Evolutionary conservation across 139 green algal genomes (phyloP), one percentile per base, ranked within the genome.

Genomic region (Diplosphaera chodatii): DNA sequence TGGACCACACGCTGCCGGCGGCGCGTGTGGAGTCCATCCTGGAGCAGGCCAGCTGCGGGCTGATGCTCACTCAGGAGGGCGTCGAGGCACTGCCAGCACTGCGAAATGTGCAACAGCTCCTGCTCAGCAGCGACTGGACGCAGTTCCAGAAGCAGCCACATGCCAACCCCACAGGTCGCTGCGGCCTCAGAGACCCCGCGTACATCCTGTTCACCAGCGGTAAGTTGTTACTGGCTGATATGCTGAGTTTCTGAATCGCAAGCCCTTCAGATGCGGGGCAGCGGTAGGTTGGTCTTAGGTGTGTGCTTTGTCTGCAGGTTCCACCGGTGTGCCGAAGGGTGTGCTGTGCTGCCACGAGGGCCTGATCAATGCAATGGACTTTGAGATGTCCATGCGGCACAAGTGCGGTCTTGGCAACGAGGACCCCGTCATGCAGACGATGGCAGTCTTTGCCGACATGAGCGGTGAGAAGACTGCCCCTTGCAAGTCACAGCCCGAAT

Each of bases 161-260:
- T 13, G 13, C 10, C 37, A 48, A 13, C 37, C 37, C 37, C 10
- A 13, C 37, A 13, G 37, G 10, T 13, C 10, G 37, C 37, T 48
- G 37, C 37, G 13, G 37, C 37, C 37, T 48, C 10, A 13, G 10
- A 13, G 37, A 80, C 55, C 34, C 84, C 25, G 78, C 77, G 10
- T 84, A 86, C 78, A 74, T 81, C 59, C 84, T 89, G 59, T 91
- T 88, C 81, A 89, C 86, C 31, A n/a, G n/a, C n/a, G n/a, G n/a
- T n/a, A n/a, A n/a, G n/a, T n/a, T n/a, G n/a, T n/a, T n/a, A n/a
- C n/a, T n/a, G n/a, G n/a, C n/a, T n/a, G n/a, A n/a, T n/a, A n/a
- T n/a, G n/a, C n/a, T n/a, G n/a, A n/a, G n/a, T n/a, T n/a, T n/a
- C n/a, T n/a, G n/a, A n/a, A n/a, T n/a, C n/a, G n/a, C n/a, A n/a